Base-by-base conservation (phyloP, 2,329 filamentous ascomycete genomes). In the Xylaria sp. region DNA sequence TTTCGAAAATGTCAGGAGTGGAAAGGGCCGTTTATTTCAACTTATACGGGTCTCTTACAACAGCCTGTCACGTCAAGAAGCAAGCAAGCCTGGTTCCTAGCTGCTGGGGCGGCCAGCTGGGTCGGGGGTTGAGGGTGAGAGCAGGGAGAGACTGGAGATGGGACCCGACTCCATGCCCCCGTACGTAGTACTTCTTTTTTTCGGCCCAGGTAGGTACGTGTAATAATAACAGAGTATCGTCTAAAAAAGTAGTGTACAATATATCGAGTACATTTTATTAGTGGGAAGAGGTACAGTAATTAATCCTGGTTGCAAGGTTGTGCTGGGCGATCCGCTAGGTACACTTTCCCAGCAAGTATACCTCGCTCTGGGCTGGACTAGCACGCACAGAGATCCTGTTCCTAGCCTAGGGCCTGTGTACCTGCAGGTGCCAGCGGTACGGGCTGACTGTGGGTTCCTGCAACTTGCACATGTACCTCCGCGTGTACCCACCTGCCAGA, bases 11-110 rank as follows among this genome's bases (percentile, higher is more conserved):
- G 59, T 71, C 64, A 65, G 71, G 68, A 74, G 66, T 71, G 72
- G 72, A 73, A 76, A 74, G 73, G 74, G 73, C 63, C 49, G 68
- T 74, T 73, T 73, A 77, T 74, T 77, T 77, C 71, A 76, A 75
- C 76, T 77, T 77, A 78, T 78, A 77, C 74, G 72, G 72, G 69
- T 65, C 69, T 58, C 49, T 57, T 42, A 58, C 63, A 60, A 64
- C 40, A 66, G 63, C 66, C 61, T 69, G 64, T 63, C 53, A 64
- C 17, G 56, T 70, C 63, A 63, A 63, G 17, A 57, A 63, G 13
- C 63, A 58, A 57, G 63, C 44, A 69, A 48, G 62, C 66, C 57
- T 56, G 42, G 63, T 71, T 69, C 64, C 62, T 69, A 46, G n/a
- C 44, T 69, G 42, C 67, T 70, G 65, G 67, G 63, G 66, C 59